Evolutionary conservation across 1,139 yeast species (phyloP).

Genomic region (Diutina pseudorugosa): DNA sequence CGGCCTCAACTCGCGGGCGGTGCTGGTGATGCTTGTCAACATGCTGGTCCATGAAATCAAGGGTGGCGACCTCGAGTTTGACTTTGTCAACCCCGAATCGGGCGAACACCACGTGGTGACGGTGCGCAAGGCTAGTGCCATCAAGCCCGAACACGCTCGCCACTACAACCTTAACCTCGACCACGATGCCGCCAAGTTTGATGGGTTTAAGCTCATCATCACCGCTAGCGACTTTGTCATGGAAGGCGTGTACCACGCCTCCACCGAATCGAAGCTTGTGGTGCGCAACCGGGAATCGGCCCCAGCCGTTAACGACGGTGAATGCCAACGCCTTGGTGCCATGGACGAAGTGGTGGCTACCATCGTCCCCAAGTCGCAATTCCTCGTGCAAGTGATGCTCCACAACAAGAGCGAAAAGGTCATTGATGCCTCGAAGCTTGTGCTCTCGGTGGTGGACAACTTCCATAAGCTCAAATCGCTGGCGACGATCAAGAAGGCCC

Average conservation of each 20-base stretch:
- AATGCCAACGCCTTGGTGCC: not conserved
- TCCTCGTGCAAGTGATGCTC: not conserved
- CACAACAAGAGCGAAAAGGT: not conserved
- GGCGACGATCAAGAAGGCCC: not conserved
- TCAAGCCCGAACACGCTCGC: constrained; percentile 3
- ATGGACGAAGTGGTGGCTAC: not conserved
- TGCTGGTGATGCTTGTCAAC: constrained; percentile 1
- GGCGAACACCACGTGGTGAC: not conserved
- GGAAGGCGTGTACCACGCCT: not conserved
- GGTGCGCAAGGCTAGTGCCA: not conserved
- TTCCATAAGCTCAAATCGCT: not conserved
- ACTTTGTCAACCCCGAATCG: not conserved
- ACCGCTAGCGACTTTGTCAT: not conserved
- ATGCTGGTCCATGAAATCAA: not conserved
- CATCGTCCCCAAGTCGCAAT: not conserved
- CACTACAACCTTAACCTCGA: constrained; percentile 1
- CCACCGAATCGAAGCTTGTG: not conserved
- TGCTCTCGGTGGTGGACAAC: not conserved
- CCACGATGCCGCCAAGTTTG: not conserved
- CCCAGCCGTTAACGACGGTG: not conserved
- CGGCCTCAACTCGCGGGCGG: not conserved
- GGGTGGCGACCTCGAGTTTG: constrained; percentile 1
- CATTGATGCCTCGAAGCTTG: not conserved
- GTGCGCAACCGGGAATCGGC: not conserved
- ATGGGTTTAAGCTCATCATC: not conserved